These are phyloP conservation scores for Ogataea siamensis DNA, from an alignment of 805 yeast species.

Conservation along the genomic window DNA sequence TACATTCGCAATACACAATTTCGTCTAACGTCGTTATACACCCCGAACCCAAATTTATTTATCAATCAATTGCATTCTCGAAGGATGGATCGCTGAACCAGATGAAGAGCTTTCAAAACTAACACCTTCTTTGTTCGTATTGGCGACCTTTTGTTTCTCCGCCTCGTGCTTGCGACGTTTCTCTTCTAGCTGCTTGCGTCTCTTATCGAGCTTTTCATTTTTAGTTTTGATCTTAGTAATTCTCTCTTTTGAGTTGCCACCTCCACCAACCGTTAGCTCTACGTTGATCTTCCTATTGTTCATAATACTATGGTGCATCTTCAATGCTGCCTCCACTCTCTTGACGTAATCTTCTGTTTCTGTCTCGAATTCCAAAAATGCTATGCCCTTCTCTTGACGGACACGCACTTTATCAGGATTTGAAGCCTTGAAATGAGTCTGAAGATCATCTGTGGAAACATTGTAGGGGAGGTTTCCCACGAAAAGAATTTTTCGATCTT, in stretches of 20 bases:
- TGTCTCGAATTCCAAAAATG: slow-evolving; percentile 77
- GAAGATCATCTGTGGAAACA: slow-evolving; percentile 57
- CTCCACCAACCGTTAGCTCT: slow-evolving; percentile 97
- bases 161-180: slow-evolving; percentile 51
- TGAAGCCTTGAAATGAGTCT: slow-evolving; percentile 68
- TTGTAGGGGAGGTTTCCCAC: slow-evolving; percentile 88
- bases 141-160: slow-evolving; percentile 38
- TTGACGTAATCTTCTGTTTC: slow-evolving; percentile 63
- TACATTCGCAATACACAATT: neutral
- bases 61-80: slow-evolving; percentile 53
- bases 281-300: slow-evolving; percentile 83
- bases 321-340: slow-evolving; percentile 79
- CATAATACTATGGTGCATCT: slow-evolving; percentile 74
- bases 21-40: no score
- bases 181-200: slow-evolving; percentile 39
- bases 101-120: neutral
- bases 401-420: slow-evolving; percentile 76
- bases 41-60: slow-evolving; percentile 15
- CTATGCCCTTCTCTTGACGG: slow-evolving; percentile 85
- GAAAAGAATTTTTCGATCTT: slow-evolving; percentile 75
- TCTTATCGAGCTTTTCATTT: slow-evolving; percentile 71
- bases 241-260: slow-evolving; percentile 78
- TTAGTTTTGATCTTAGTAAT: slow-evolving; percentile 71
- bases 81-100: slow-evolving; percentile 53
- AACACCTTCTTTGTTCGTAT: slow-evolving; percentile 25